Base-by-base conservation (phyloP, 345 rosid genomes). In the Bruguiera sexangula region DNA sequence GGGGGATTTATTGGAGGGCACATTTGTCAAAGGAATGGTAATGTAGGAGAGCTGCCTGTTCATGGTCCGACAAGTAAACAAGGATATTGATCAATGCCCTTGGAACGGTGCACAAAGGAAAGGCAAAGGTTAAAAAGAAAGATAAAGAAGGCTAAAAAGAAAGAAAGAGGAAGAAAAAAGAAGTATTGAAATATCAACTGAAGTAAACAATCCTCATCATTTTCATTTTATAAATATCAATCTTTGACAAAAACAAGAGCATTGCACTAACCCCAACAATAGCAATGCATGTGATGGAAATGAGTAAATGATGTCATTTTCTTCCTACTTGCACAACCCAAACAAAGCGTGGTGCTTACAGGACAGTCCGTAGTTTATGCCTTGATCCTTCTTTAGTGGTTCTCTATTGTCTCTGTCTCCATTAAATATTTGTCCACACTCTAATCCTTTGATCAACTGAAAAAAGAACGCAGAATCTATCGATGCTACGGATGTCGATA, bases 61-160 rank as follows among this genome's bases (percentile, higher is more conserved):
- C 63, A 81, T 80, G 60, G 34, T 67, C 85, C 89, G 96, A 89
- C 96, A 87, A 81, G 19, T 69, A 67, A 82, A 77, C 84, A 79
- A 71, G 71, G 63, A 56, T 51, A 72, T 74, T 69, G 73, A 66
- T 76, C 81, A 62, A 62, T 85, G 89, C 84, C 83, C 75, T 82
- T 75, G 80, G 58, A 84, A 82, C 71, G 79, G 71, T 77, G 69
- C 81, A 82, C 88, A 76, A 71, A 71, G 46, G 2, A 56, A 63
- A 65, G 69, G 57, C 66, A 54, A 54, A 53, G 22, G 32, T 37
- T 11, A 39, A 69, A 52, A 56, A 71, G 36, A 39, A n/a, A 18
- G 30, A 2, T 10, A 56, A 15, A 36, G 11, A 19, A 36, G 5
- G 15, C 1, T 1, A 3, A 34, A 46, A 26, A n/a, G 15, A 36